Conservation (phyloP, 1,284 basidiomycete genomes). For the Boletus semigastroideus region DNA sequence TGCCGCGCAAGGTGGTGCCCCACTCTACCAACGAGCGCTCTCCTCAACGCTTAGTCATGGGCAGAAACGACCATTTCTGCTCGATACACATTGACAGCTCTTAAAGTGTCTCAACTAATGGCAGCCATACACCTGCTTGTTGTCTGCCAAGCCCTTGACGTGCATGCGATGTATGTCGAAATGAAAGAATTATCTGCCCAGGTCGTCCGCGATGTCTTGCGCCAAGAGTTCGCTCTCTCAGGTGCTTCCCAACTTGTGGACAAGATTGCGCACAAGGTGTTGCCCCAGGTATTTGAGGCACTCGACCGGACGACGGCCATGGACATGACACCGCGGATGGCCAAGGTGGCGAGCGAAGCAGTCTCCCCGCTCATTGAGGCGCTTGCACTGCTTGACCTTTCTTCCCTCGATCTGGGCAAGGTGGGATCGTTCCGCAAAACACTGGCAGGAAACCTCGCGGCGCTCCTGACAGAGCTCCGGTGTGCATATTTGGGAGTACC, state of each 20-base stretch:
- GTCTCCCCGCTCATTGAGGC: conserved; percentile 62
- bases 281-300: conserved; percentile 42
- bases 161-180: conserved; percentile 69
- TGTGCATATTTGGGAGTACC: conserved; percentile 32
- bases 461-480: conserved; percentile 27
- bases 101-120: conserved; percentile 75
- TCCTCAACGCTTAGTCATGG: too few species aligned
- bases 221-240: conserved; percentile 15
- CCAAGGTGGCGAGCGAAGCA: conserved; percentile 60
- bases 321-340: conserved; percentile 66
- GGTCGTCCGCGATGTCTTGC: conserved; percentile 20
- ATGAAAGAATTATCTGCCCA: conserved; percentile 40
- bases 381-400: conserved; percentile 39
- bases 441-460: conserved; percentile 23
- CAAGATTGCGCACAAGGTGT: conserved; percentile 20
- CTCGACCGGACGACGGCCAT: conserved; percentile 70
- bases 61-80: too few species aligned
- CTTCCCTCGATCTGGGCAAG: conserved; percentile 30
- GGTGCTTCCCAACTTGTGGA: conserved; percentile 14
- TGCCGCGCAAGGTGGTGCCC: too few species aligned
- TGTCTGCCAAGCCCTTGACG: conserved; percentile 80
- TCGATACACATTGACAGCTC: conserved; percentile 71
- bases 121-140: conserved; percentile 74
- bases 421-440: conserved; percentile 23
- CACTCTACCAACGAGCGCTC: too few species aligned